Base-by-base conservation (phyloP, 2,329 filamentous ascomycete genomes). In the Verticillium longisporum region DNA sequence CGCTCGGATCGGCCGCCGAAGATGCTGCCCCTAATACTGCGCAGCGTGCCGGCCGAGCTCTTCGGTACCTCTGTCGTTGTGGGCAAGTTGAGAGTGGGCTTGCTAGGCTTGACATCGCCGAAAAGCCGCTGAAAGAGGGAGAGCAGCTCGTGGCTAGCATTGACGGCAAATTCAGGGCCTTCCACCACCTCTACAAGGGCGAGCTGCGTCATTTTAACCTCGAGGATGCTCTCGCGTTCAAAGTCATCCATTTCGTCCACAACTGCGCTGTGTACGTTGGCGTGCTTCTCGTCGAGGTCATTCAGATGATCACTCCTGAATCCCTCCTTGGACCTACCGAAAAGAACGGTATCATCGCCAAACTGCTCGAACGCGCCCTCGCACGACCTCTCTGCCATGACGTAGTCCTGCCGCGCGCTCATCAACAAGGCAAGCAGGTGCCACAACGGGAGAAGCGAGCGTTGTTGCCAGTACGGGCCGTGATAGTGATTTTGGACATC, bases 171-270 rank as follows among this genome's bases (percentile, higher is more conserved):
- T 61, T 91, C 88, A 0, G 92, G 87, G 1, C 92, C 92, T 71
- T 97, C 92, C 3, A 91, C 78, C 15, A 95, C 78, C 74, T 98
- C 94, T 3, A 95, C 75, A 21, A 99, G 82, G 4, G 90, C 84
- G 62, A 99, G 80, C 69, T 98, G 93, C 11, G 94, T 97, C 85
- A 98, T 96, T 73, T 96, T 96, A 63, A 97, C 87, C 73, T 98
- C 91, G n/a, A 99, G 76, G 53, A 99, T 88, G 57, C 86, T 85
- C 72, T 93, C 91, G 70, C 92, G 96, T 71, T 98, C 93, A 32
- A 87, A 85, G 61, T 88, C 85, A 64, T 92, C 89, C 86, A 97
- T 91, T 55, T 90, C 86, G 66, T 94, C 89, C 1, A 96, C 82
- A 56, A 91, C 71, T 3, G 87, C 86, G 64, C 69, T 72, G 32